These are phyloP conservation scores for Kernera saxatilis DNA, from an alignment of 345 rosid genomes.

Conservation along the genomic window DNA sequence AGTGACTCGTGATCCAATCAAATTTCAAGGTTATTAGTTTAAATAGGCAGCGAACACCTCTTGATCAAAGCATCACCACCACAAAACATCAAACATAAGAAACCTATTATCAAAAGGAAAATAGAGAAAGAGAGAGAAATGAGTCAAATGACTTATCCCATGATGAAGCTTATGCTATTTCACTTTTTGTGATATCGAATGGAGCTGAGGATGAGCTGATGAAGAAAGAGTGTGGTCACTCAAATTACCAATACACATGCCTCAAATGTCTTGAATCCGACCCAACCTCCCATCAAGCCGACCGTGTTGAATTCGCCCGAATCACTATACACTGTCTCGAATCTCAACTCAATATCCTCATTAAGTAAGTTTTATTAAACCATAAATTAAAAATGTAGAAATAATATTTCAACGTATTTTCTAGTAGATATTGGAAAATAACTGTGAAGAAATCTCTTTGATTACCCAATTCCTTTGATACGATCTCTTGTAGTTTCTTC, in stretches of 20 bases:
- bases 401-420: neutral
- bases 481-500: too few relatives aligned
- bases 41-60: neutral
- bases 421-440: too few relatives aligned
- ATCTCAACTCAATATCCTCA: neutral
- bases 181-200: neutral
- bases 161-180: neutral
- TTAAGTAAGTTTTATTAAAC: neutral
- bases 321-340: neutral
- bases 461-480: too few relatives aligned
- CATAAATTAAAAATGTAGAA: neutral
- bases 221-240: neutral
- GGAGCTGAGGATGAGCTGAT: neutral
- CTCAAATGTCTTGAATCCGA: neutral
- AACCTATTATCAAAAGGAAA: neutral
- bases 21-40: neutral
- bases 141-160: neutral
- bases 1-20: neutral
- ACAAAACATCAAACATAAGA: neutral
- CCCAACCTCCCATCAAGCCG: neutral
- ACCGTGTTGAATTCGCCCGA: neutral
- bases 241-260: neutral
- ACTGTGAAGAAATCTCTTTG: neutral
- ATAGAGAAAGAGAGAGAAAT: too few relatives aligned
- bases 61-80: neutral